Evolutionary conservation across 192 early-diverging fungal genomes (phyloP), one percentile per base, ranked within the genome.

Genomic region (Geranomyces michiganensis): DNA sequence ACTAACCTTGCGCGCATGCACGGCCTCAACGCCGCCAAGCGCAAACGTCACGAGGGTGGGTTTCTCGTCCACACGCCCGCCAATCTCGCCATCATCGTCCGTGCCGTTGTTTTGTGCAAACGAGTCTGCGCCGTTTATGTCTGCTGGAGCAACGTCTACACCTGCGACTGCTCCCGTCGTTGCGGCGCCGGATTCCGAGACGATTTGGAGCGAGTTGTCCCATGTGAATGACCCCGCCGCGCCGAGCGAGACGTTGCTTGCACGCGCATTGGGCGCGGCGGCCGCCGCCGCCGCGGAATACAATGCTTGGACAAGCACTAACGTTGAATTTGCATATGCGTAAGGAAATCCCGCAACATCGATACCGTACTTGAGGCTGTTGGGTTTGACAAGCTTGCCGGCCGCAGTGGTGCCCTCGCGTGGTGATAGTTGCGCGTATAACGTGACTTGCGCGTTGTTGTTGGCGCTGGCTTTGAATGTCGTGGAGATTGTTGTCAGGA

Each of bases 151-250:
- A 26, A 53, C n/a, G 4, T 53, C n/a, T n/a, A 17, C 24, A 8
- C 33, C 64, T 6, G 21, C 45, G 45, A 66, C 22, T 17, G 24
- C 22, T 66, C 27, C 27, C 12, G 19, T 33, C 3, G 30, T 24
- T 8, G 43, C 43, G 64, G 27, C 27, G 30, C 26, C 22, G 15
- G 43, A 6, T 19, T 59, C 43, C 19, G 8, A 45, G 45, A 31
- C 17, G 0, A 66, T 33, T 19, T 59, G 45, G 10, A 49, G 44
- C 8, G 64, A 14, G 27, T 12, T 22, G 41, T 66, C 32, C 64
- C 64, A 66, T 48, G 64, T 30, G 64, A 66, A 66, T 7, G 64
- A 17, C 22, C 64, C 64, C 21, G 46, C 27, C 58, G 44, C 46
- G 47, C 64, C 64, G 24, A 66, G 44, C 22, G 44, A 48, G 41